These are phyloP conservation scores for Saccharomyces uvarum DNA, from an alignment of 1,139 yeast species.

Conservation along the genomic window DNA sequence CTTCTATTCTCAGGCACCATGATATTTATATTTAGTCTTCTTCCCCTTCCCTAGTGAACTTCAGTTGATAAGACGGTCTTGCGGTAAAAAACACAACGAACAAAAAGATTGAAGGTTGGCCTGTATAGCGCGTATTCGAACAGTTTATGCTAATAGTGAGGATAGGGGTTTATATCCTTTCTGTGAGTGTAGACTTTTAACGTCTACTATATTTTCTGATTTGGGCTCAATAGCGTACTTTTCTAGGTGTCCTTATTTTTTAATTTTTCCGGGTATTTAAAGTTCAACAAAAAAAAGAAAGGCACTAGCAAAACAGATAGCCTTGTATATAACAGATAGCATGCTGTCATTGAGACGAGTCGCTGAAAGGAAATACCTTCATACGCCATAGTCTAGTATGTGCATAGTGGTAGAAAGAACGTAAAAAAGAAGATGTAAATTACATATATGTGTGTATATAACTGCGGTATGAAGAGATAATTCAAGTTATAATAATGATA, in stretches of 20 bases:
- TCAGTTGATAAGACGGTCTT: neutral
- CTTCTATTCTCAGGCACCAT: constrained; percentile 10
- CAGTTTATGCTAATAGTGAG: neutral
- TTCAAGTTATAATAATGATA: neutral
- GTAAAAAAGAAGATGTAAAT: neutral
- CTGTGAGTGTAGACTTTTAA: neutral
- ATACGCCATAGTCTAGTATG: neutral
- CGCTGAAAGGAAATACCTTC: neutral
- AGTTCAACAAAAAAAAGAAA: neutral
- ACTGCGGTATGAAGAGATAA: neutral
- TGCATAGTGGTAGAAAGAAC: neutral
- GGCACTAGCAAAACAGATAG: neutral
- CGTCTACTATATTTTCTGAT: neutral
- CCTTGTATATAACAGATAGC: neutral
- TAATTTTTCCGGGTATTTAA: neutral
- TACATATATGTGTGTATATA: constrained; percentile 1
- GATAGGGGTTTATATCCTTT: neutral
- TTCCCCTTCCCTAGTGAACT: neutral
- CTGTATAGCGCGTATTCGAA: neutral
- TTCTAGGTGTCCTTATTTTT: neutral
- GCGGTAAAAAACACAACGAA: neutral
- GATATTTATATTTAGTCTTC: neutral
- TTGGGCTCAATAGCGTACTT: neutral
- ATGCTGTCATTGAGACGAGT: neutral
- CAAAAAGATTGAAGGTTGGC: neutral